Conservation (phyloP, 164 flowering plant genomes). For the Piper betle region DNA sequence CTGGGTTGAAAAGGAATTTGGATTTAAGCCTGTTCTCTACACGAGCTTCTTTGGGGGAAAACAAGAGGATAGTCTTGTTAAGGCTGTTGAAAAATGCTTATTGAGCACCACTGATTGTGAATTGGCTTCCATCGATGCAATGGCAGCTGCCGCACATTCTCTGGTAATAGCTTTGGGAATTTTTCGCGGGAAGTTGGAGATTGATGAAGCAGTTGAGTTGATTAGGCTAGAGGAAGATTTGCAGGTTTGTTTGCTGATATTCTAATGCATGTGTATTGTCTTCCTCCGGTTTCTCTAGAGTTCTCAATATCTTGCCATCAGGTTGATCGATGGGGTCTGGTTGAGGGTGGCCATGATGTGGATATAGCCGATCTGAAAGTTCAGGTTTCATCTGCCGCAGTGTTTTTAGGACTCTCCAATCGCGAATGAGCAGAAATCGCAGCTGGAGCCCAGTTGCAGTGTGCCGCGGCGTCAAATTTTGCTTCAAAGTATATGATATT, state of each 20-base stretch:
- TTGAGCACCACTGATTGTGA: conserved; percentile 64
- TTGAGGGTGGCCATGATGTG: conserved; percentile 97
- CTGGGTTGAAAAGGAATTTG: conserved; percentile 83
- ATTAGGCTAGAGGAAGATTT: conserved; percentile 90
- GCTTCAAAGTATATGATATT: too few species aligned
- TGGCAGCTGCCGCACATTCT: conserved; percentile 84
- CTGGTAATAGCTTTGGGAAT: conserved; percentile 61
- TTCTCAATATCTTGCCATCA: conserved; percentile 11
- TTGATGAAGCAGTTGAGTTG: conserved; percentile 78
- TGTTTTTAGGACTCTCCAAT: conserved; percentile 62
- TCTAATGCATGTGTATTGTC: not conserved
- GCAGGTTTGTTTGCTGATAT: conserved; percentile 37
- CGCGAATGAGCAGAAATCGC: not conserved
- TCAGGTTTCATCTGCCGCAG: conserved; percentile 77
- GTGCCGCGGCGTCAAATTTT: too few species aligned
- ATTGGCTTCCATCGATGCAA: conserved; percentile 83
- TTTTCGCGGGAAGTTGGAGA: conserved; percentile 56
- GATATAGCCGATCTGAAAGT: conserved; percentile 90
- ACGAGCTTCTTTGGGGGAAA: conserved; percentile 82
- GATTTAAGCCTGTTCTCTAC: conserved; percentile 67
- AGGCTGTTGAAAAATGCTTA: conserved; percentile 52
- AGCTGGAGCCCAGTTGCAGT: too few species aligned
- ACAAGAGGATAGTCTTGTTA: conserved; percentile 67
- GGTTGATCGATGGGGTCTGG: conserved; percentile 92
- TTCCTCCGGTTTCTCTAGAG: not conserved